These are phyloP conservation scores for Hirsutella thompsonii DNA, from an alignment of 2,329 filamentous ascomycete genomes.

Conservation along the genomic window DNA sequence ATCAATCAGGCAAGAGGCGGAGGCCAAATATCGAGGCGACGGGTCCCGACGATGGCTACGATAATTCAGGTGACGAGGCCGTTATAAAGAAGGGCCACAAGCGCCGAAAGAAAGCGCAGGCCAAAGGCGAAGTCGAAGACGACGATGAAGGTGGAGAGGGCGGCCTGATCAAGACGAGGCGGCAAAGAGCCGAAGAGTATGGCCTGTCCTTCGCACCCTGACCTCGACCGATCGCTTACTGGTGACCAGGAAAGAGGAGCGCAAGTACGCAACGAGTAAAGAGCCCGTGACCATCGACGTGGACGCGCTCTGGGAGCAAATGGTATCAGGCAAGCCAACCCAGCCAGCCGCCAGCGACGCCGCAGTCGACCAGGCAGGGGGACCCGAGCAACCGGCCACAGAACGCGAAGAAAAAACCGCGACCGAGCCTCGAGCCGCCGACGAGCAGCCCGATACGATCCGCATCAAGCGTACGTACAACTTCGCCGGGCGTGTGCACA, in stretches of 20 bases:
- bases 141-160: slow-evolving; percentile 47
- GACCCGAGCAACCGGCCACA: neutral
- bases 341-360: neutral
- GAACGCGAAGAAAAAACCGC: neutral
- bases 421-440: neutral
- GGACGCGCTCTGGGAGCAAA: slow-evolving; percentile 56
- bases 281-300: slow-evolving; percentile 58
- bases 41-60: slow-evolving; percentile 36
- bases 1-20: slow-evolving; percentile 12
- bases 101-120: slow-evolving; percentile 31
- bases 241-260: slow-evolving; percentile 39
- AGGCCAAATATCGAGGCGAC: slow-evolving; percentile 9
- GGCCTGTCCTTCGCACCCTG: slow-evolving; percentile 7
- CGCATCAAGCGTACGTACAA: slow-evolving; percentile 61
- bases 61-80: slow-evolving; percentile 61
- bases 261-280: slow-evolving; percentile 33
- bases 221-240: slow-evolving; percentile 4
- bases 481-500: slow-evolving; percentile 61
- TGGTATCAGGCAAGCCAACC: slow-evolving; percentile 34
- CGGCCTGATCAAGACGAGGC: slow-evolving; percentile 58
- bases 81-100: slow-evolving; percentile 52
- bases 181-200: slow-evolving; percentile 54
- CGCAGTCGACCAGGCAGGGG: neutral
- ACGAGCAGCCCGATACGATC: slow-evolving; percentile 31
- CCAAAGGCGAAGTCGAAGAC: slow-evolving; percentile 26